Evolutionary conservation across 805 yeast species (phyloP).

Genomic region (Candida sanyiensis): DNA sequence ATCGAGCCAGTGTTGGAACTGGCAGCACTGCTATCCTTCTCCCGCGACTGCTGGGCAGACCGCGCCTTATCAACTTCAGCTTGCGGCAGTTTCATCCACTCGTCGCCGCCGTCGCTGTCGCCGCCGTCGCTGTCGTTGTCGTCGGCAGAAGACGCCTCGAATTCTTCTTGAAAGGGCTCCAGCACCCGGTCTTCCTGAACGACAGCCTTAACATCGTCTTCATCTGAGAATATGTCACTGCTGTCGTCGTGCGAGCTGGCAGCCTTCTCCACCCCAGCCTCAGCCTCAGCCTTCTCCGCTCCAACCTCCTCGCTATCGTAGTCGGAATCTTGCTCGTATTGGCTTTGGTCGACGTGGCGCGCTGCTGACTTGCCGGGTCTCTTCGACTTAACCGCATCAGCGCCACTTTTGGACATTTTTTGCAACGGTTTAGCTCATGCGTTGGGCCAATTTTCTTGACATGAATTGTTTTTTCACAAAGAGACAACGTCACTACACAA

Average conservation of each 20-base stretch:
- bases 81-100: too few species aligned
- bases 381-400: slow-evolving; percentile 21
- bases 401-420: slow-evolving; percentile 17
- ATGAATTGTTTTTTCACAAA: too few species aligned
- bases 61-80: slow-evolving; percentile 35
- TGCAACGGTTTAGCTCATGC: too few species aligned
- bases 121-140: too few species aligned
- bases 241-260: too few species aligned
- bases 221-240: slow-evolving; percentile 1
- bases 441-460: too few species aligned
- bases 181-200: slow-evolving; percentile 17
- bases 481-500: too few species aligned
- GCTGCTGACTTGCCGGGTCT: slow-evolving; percentile 10
- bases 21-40: slow-evolving; percentile 22
- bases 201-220: neutral
- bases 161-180: slow-evolving; percentile 20
- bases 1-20: slow-evolving; percentile 14
- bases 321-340: slow-evolving; percentile 28
- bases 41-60: slow-evolving; percentile 27
- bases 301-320: slow-evolving; percentile 18
- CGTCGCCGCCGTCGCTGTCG: too few species aligned
- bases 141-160: too few species aligned
- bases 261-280: too few species aligned
- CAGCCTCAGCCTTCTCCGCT: slow-evolving; percentile 16
- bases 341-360: slow-evolving; percentile 14